Percentiles rank a stretch among this genome's conserved stretches.
Evolutionary conservation across 495 filamentous ascomycete species (phyloP).

Genomic region (Diplogelasinospora grovesii): DNA sequence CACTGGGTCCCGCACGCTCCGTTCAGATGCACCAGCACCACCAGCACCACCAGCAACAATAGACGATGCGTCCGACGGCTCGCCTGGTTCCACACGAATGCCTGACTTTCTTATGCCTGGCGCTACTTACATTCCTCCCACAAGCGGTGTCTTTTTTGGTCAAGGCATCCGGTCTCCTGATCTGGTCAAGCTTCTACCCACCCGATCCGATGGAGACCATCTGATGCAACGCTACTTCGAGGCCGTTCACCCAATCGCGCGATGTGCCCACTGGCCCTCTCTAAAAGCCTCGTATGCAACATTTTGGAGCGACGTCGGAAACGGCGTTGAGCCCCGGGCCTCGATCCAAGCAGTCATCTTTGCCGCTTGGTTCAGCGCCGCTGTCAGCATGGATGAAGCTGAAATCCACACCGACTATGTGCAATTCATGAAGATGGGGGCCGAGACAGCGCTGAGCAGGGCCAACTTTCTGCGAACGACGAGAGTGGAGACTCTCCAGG

Average conservation of each 20-base stretch:
- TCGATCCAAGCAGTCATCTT: slow-evolving; percentile 62
- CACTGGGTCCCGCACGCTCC: slow-evolving; percentile 1
- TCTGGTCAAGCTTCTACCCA: slow-evolving; percentile 52
- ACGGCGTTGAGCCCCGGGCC: slow-evolving; percentile 49
- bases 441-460: slow-evolving; percentile 56
- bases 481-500: slow-evolving; percentile 63
- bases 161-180: slow-evolving; percentile 37
- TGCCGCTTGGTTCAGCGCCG: slow-evolving; percentile 59
- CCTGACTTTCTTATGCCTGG: slow-evolving; percentile 46
- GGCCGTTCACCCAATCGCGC: slow-evolving; percentile 59
- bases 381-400: slow-evolving; percentile 55
- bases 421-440: slow-evolving; percentile 53
- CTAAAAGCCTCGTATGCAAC: slow-evolving; percentile 54
- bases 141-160: slow-evolving; percentile 64
- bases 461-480: slow-evolving; percentile 66
- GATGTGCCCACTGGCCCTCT: slow-evolving; percentile 56
- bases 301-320: slow-evolving; percentile 55
- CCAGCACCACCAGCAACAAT: background rate
- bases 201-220: slow-evolving; percentile 40
- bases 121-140: slow-evolving; percentile 48
- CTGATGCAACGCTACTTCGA: slow-evolving; percentile 59
- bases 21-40: background rate
- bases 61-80: too few relatives aligned
- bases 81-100: too few relatives aligned
- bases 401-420: slow-evolving; percentile 40